A percentile compares a stretch with the other conserved stretches of the same genome.
These are phyloP conservation scores for Puccinia novopanici DNA, from an alignment of 1,284 basidiomycete species.

Conservation along the genomic window DNA sequence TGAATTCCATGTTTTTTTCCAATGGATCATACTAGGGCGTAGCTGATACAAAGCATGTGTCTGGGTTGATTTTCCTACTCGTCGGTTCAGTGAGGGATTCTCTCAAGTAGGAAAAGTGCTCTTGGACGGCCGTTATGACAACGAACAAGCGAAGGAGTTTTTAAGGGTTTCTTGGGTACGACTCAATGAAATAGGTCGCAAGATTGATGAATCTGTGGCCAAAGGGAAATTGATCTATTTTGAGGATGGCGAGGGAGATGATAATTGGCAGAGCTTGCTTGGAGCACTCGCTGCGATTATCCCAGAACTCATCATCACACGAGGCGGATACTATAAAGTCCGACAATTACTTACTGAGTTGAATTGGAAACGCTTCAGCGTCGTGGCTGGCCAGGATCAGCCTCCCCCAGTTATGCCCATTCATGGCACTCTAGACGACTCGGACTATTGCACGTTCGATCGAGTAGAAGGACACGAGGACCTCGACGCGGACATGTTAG, in stretches of 20 bases:
- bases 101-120: neutral
- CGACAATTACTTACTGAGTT: too few species aligned
- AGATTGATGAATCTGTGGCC: neutral
- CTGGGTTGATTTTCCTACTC: neutral
- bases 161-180: too few species aligned
- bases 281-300: neutral
- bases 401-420: too few species aligned
- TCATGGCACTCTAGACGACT: too few species aligned
- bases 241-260: constrained; percentile 17
- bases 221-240: neutral
- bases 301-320: neutral
- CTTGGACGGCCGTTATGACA: too few species aligned
- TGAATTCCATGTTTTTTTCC: neutral
- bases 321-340: neutral
- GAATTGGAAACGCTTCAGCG: too few species aligned
- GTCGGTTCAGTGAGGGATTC: neutral
- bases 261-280: too few species aligned
- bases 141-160: too few species aligned
- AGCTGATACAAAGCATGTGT: too few species aligned
- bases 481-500: neutral
- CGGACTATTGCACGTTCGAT: neutral
- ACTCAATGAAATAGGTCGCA: neutral
- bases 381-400: too few species aligned
- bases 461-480: neutral
- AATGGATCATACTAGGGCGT: neutral